Base-by-base conservation (phyloP, 2,329 filamentous ascomycete species). In the Aureobasidium sp. region DNA sequence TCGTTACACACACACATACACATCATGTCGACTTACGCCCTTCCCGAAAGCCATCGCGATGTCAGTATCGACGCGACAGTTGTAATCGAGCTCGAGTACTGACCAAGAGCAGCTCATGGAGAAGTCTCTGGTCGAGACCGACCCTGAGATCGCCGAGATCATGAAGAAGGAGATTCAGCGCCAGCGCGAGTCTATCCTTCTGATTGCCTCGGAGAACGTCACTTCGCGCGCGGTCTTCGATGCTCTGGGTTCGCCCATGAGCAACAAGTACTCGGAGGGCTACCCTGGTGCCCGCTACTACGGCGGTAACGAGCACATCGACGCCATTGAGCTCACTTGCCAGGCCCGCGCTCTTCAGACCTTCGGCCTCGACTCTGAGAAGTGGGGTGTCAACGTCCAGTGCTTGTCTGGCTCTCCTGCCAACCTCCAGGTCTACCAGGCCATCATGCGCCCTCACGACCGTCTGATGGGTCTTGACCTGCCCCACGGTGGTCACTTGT, bases 341-440 rank as follows among this genome's bases (percentile, higher is more conserved):
- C 94, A 99, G 81, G 83, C 85, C 75, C 88, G 94, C 78, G 94
- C 94, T 66, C 87, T 99, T 65, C 84, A 90, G 78, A 88, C 92
- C 62, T 99, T 97, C 82, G 84, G 90, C 73, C 79, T 95, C 67
- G 89, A 95, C 77, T 73, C 87, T 19, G 84, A 85, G 67, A 91
- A 95, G 81, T 99, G 94, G 94, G 94, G 94, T 74, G 94, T 99
- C 79, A 99, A 99, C 74, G 94, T 99, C 63, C 94, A 99, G 81
- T 91, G 89, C 60, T 49, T 55, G 21, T 59, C 55, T 38, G 89
- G 89, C 62, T 92, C 87, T 76, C 94, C 94, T 68, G 94, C 94
- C 79, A 99, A 99, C 79, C 81, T 99, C 68, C 91, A 97, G 82
- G 91, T 95, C 68, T 99, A 97, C 82, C 92, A 96, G 81, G 94